Evolutionary conservation across 176 grass and related monocot genomes (phyloP), one percentile per base, ranked within the genome.

Genomic region (Hordeum marinum): DNA sequence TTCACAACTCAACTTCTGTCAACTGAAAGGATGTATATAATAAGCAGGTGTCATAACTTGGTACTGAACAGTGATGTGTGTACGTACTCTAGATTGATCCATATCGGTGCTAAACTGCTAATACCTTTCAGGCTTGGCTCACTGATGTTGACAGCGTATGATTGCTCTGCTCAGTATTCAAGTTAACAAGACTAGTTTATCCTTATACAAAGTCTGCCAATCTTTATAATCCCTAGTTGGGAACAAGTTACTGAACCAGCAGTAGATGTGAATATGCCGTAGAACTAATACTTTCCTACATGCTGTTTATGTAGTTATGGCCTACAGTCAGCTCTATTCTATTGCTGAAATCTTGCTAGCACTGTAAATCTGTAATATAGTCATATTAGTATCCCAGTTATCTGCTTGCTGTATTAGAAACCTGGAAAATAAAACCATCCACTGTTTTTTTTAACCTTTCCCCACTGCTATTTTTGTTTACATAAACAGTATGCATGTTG

Each of bases 341-440:
- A 83, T 36, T 46, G 37, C 69, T 83, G 69, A 29, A 52, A 84
- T 63, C 41, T 84, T 76, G 27, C 41, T 76, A 29, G 4, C 32
- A 63, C 29, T 52, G 13, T 57, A 57, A 21, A 57, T 9, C 54
- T 57, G 54, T 52, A 63, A 48, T 63, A 29, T 63, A 63, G 63
- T 63, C 57, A 84, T 63, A 34, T 4, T 17, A 5, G 18, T 10
- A 34, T 50, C 18, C 55, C 7, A 25, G n/a, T 60, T 34, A 20
- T 12, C 31, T 25, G 23, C 31, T 39, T 76, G 72, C 41, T 85
- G n/a, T 54, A 27, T 50, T 76, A 29, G 34, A 42, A 82, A 2
- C 24, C 45, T 83, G 54, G 59, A 54, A 67, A 15, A 74, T 74
- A 46, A 23, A 54, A 37, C 26, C 31, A 24, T 39, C 39, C 42